Base-by-base conservation (phyloP, 768 basidiomycete species). In the Leccinum variicolor region DNA sequence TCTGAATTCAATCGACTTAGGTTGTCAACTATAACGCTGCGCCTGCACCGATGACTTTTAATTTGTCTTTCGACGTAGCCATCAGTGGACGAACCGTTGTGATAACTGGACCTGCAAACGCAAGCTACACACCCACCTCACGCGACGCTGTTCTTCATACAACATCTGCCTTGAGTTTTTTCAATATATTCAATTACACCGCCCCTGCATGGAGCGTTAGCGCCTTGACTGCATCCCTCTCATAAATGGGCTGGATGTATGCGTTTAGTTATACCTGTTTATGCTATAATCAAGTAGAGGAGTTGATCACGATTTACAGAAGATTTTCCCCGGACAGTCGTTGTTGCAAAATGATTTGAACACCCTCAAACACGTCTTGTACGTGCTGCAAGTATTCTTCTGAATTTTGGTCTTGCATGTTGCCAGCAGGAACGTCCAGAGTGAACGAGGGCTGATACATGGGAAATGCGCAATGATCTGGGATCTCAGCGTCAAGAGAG, bases 361-460 rank as follows among this genome's bases (percentile, higher is more conserved):
- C 69, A 23, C 64, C 62, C 13, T 70, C 69, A 58, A 78, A 85
- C 13, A 74, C 58, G 8, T 60, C 51, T 63, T 83, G 77, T 3
- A 90, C 67, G 10, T 66, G 62, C 8, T 62, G 56, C 15, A 90
- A 63, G 62, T 89, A 84, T 15, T 81, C 82, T 0, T 81, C 74
- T 0, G 80, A 79, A 65, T 95, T 95, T 48, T 82, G 79, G 60
- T 95, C 92, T 55, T 76, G 80, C 81, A 86, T 86, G 58, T 83
- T 88, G 5, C 91, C 90, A 33, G 79, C 69, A 0, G 84, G 81
- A 1, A 94, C 83, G 58, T 92, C 90, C 26, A 95, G 76, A 1
- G 84, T 87, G 68, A 94, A 95, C 0, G 88, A 89, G 0, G 92
- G 93, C 10, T 77, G 85, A 66, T 92, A 95, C 17, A 81, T 64